phyloP scores from a whole-genome alignment of 1,284 basidiomycete species.

The Amylostereum chailletii region DNA sequence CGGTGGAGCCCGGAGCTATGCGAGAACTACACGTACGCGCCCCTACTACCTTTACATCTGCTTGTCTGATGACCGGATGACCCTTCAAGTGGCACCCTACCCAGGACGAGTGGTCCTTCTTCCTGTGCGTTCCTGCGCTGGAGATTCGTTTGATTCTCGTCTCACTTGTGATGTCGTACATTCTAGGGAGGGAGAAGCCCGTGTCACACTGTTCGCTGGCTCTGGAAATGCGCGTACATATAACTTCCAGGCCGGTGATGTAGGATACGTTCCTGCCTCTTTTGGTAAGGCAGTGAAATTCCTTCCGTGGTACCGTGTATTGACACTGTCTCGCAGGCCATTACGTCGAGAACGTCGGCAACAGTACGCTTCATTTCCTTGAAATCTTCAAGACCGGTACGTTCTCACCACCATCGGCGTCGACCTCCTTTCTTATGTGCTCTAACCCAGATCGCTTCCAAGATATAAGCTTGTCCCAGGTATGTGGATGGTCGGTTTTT shows the following conservation, averaged over 20 bases:
- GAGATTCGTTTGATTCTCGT: background rate
- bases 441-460: conserved; percentile 38
- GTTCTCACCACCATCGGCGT: conserved; percentile 2
- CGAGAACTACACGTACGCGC: conserved; percentile 28
- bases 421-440: background rate
- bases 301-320: conserved; percentile 4
- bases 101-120: conserved; percentile 61
- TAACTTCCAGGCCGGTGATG: conserved; percentile 60
- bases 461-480: conserved; percentile 57
- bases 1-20: conserved; percentile 59
- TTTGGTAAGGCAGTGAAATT: conserved; percentile 26
- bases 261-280: conserved; percentile 53
- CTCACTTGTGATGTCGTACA: conserved; percentile 16
- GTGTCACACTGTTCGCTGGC: conserved; percentile 58
- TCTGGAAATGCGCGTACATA: conserved; percentile 57
- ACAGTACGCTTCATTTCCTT: conserved; percentile 51
- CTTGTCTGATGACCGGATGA: conserved; percentile 1
- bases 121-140: conserved; percentile 22
- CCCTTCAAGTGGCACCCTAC: conserved; percentile 60
- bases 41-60: background rate
- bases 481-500: conserved; percentile 13
- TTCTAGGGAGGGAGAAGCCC: conserved; percentile 38
- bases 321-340: conserved; percentile 31
- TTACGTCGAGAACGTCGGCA: conserved; percentile 66
- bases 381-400: conserved; percentile 57